phyloP scores from a whole-genome alignment of 345 rosid species.

The Eutrema heterophyllum region DNA sequence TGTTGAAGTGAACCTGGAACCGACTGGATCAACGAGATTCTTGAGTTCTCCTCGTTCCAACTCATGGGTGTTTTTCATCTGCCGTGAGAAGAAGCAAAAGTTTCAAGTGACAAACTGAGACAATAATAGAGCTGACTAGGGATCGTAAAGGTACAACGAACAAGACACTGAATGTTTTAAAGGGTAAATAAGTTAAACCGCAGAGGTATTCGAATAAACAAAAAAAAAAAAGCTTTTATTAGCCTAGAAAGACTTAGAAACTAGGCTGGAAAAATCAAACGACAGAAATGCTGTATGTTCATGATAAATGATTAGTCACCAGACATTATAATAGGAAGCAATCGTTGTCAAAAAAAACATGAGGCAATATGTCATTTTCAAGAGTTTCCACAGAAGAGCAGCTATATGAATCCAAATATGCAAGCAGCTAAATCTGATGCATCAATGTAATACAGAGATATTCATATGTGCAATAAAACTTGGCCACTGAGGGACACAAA shows the following conservation, averaged over 20 bases:
- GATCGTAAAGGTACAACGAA: not conserved
- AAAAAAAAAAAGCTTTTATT: not conserved
- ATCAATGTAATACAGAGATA: not conserved
- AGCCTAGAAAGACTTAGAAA: not conserved
- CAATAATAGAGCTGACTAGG: not conserved
- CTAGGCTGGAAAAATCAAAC: not conserved
- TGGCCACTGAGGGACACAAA: no score
- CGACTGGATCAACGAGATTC: conserved; percentile 70
- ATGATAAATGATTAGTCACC: not conserved
- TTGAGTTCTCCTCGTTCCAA: conserved; percentile 65
- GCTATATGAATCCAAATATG: not conserved
- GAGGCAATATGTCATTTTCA: not conserved
- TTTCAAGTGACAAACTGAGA: not conserved
- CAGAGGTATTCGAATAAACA: not conserved
- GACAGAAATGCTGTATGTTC: not conserved
- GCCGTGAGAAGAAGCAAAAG: conserved; percentile 7
- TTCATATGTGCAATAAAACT: not conserved
- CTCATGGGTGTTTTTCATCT: conserved; percentile 56
- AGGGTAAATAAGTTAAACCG: not conserved
- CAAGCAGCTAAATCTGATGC: not conserved
- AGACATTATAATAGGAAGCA: not conserved
- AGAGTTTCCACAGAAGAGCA: not conserved
- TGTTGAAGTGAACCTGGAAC: conserved; percentile 41
- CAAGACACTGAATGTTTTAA: not conserved
- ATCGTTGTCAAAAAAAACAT: no score